Conservation (phyloP, 202 grass and related monocot genomes). For the Musa balbisiana region DNA sequence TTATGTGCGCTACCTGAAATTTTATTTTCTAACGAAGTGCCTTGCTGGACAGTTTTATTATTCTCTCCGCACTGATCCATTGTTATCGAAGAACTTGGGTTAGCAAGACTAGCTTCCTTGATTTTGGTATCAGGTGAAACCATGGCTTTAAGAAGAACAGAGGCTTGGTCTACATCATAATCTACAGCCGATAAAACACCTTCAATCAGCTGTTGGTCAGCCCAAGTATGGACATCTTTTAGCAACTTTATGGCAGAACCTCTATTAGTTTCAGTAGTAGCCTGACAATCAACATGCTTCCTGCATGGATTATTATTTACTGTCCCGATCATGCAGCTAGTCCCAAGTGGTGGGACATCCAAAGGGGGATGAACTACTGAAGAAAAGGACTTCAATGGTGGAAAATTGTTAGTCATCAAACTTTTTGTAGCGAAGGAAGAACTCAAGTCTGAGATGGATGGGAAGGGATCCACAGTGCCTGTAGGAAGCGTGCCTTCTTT, state of each 20-base stretch:
- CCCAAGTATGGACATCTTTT: conserved; percentile 58
- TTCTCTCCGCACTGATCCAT: conserved; percentile 12
- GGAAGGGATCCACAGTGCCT: conserved; percentile 42
- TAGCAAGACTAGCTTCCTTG: conserved; percentile 28
- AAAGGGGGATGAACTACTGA: conserved; percentile 37
- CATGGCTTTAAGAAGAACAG: conserved; percentile 58
- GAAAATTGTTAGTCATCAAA: conserved; percentile 25
- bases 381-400: conserved; percentile 49
- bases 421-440: conserved; percentile 26
- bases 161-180: conserved; percentile 64
- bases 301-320: not conserved
- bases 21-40: conserved; percentile 18
- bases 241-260: conserved; percentile 40
- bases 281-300: conserved; percentile 14
- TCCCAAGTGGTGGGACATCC: conserved; percentile 15
- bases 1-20: conserved; percentile 30
- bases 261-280: conserved; percentile 18
- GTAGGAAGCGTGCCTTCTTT: conserved; percentile 20
- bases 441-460: conserved; percentile 32
- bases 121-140: conserved; percentile 28
- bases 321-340: conserved; percentile 2
- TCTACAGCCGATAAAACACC: conserved; percentile 63
- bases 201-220: conserved; percentile 57
- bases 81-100: conserved; percentile 19
- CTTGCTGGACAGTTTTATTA: conserved; percentile 20